A percentile compares a stretch with the other conserved stretches of the same genome.
Conservation (phyloP, 495 filamentous ascomycete genomes). For the Penicillium malachiteum region DNA sequence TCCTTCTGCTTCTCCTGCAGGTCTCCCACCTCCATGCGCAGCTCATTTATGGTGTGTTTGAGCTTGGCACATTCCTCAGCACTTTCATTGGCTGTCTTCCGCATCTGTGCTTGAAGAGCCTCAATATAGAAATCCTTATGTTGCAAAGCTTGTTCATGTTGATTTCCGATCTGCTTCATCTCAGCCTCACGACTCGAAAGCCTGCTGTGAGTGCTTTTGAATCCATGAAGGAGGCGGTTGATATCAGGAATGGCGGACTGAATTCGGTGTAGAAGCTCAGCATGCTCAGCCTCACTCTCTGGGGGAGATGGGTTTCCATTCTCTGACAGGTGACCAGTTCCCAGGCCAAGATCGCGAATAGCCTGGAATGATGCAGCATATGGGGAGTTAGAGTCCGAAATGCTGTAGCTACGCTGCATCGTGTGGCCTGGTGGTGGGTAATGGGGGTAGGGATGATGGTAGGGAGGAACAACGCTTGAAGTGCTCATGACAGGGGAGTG, state of each 20-base stretch:
- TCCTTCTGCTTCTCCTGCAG: constrained; percentile 56
- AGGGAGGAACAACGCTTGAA: constrained; percentile 35
- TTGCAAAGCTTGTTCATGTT: constrained; percentile 47
- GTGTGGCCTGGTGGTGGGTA: constrained; percentile 24
- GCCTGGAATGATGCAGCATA: constrained; percentile 35
- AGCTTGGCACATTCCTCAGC: constrained; percentile 48
- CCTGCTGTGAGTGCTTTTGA: constrained; percentile 44
- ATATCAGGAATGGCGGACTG: constrained; percentile 52
- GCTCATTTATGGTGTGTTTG: constrained; percentile 48
- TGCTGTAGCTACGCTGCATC: constrained; percentile 33
- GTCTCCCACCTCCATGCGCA: constrained; percentile 57
- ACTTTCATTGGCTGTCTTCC: constrained; percentile 50
- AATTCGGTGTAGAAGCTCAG: constrained; percentile 47
- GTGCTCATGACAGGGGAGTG: constrained; percentile 42
- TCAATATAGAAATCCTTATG: constrained; percentile 56
- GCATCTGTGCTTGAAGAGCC: constrained; percentile 51
- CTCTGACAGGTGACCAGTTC: constrained; percentile 21
- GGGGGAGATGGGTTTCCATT: constrained; percentile 35
- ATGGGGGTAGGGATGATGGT: constrained; percentile 30
- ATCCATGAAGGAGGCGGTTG: constrained; percentile 45
- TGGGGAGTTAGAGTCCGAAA: constrained; percentile 20
- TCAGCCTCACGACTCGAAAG: constrained; percentile 45
- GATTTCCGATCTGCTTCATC: constrained; percentile 45
- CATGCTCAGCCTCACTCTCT: constrained; percentile 37
- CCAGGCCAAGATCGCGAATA: constrained; percentile 27